phyloP scores from a whole-genome alignment of 257 asterid genomes.

The Solanum neorickii region DNA sequence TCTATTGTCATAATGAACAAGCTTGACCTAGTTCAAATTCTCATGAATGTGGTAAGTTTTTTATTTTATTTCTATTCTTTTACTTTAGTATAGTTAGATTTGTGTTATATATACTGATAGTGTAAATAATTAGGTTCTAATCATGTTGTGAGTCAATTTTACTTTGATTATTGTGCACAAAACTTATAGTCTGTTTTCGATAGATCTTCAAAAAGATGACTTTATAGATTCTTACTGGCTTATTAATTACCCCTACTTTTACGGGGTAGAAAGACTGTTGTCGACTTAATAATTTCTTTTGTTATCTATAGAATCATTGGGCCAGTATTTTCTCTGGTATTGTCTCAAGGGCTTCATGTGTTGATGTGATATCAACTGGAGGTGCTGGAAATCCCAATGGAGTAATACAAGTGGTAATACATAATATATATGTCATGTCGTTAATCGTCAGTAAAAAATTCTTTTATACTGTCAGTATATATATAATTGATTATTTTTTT shows the following conservation, averaged over 20 bases:
- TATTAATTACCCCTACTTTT: background rate
- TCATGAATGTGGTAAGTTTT: slow-evolving; percentile 45
- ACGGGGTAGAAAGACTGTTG: background rate
- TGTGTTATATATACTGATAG: background rate
- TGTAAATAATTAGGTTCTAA: background rate
- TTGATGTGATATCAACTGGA: slow-evolving; percentile 32
- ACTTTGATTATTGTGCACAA: background rate
- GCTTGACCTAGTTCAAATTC: slow-evolving; percentile 13
- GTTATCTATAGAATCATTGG: slow-evolving; percentile 34
- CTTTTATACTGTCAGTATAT: background rate
- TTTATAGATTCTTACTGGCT: background rate
- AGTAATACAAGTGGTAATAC: slow-evolving; percentile 32
- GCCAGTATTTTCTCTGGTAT: slow-evolving; percentile 22
- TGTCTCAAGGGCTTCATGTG: slow-evolving; percentile 24
- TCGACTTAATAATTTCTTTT: background rate
- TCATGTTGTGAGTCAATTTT: background rate
- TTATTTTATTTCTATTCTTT: too few relatives aligned
- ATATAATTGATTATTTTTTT: background rate
- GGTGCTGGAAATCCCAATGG: slow-evolving; percentile 22
- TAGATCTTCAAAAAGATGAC: background rate
- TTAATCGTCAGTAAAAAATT: background rate
- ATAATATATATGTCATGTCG: background rate
- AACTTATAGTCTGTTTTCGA: background rate
- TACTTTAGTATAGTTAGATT: background rate
- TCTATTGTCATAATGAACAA: slow-evolving; percentile 10